Percentiles rank a stretch among this genome's conserved stretches.
Evolutionary conservation across 306 rosid species (phyloP).

Genomic region (Canavalia gladiata): DNA sequence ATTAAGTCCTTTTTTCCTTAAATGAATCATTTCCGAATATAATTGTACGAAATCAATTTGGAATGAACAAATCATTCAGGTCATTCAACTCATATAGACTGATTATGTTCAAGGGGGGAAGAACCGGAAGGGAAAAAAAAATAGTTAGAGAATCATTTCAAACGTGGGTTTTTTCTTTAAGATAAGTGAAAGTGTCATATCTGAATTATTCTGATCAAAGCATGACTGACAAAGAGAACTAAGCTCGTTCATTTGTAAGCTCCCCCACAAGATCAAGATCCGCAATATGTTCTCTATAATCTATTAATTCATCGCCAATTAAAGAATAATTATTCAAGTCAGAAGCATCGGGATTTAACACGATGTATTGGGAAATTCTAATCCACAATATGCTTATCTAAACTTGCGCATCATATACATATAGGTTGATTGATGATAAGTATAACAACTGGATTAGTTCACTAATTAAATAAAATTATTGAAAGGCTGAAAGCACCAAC

Average conservation of each 20-base stretch:
- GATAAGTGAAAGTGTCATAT: not conserved
- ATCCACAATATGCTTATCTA: constrained; percentile 3
- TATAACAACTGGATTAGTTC: not conserved
- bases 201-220: constrained; percentile 19
- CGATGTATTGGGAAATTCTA: not conserved
- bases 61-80: not conserved
- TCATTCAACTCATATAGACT: not conserved
- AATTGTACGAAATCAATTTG: constrained; percentile 5
- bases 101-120: constrained; percentile 25
- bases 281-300: not conserved
- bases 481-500: not conserved
- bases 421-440: constrained; percentile 17
- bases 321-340: not conserved
- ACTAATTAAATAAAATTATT: not conserved
- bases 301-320: constrained; percentile 12
- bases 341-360: not conserved
- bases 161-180: not conserved
- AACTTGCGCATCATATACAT: not conserved
- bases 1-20: not conserved
- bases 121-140: not conserved
- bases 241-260: not conserved
- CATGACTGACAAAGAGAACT: constrained; percentile 6
- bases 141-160: not conserved
- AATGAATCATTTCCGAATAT: constrained; percentile 9
- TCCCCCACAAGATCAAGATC: not conserved